Evolutionary conservation across 345 rosid genomes (phyloP), one percentile per base, ranked within the genome.

Genomic region (Syzygium oleosum): DNA sequence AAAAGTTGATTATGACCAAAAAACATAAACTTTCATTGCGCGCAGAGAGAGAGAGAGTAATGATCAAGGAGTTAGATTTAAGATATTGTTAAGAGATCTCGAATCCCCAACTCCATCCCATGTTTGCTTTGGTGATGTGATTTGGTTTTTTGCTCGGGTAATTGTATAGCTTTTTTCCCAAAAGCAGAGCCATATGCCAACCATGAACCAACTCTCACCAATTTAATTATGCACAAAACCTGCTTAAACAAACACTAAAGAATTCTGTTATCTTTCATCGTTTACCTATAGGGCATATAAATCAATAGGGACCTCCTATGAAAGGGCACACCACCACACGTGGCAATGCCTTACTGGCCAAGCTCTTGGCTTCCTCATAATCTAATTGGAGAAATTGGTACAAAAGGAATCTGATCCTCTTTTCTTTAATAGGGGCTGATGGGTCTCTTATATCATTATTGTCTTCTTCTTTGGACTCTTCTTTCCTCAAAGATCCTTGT

Each of bases 291-390:
- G 80, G 49, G 38, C 80, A 73, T 73, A 73, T 73, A 46, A 17
- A 73, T 90, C 88, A 56, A 63, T 6, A n/a, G 79, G 59, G 22
- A 41, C 73, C 68, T 79, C 89, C 77, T 49, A 85, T 56, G 52
- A 87, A 87, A 87, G 87, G 14, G 87, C 63, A 89, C 63, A 65
- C 83, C 52, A 52, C 8, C 55, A 65, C 92, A 88, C 15, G 86
- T 92, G 93, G 89, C 91, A 87, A 29, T 25, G 55, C 73, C 87
- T 90, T 88, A 92, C 90, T 90, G 87, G 93, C 84, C 52, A n/a
- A 58, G 51, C 87, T 88, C 84, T 88, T 89, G 86, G 84, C 84
- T 87, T 90, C 41, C 88, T 80, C 89, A 88, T 87, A 38, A 80
- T 90, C 84, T 86, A 51, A 85, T n/a, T 14, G 84, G 87, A 87